Evolutionary conservation across 768 basidiomycete genomes (phyloP).

Genomic region (Filobasidium wieringae): DNA sequence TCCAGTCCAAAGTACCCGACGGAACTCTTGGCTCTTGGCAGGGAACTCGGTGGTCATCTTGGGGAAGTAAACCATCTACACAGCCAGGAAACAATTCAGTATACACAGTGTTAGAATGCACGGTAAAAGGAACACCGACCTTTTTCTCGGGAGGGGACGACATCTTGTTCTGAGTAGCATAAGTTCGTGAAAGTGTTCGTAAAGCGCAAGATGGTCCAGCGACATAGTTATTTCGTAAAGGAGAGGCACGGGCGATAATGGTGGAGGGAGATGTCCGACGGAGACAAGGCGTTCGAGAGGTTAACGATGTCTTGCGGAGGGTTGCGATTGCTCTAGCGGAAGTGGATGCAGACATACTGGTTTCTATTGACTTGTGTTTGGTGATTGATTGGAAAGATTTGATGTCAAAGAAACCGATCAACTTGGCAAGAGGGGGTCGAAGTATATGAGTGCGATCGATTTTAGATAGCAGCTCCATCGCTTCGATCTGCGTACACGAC

Average conservation of each 20-base stretch:
- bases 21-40: constrained; percentile 34
- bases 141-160: constrained; percentile 32
- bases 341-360: constrained; percentile 10
- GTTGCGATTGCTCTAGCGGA: constrained; percentile 1
- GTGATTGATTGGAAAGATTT: too few species aligned
- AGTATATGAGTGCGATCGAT: too few species aligned
- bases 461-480: too few species aligned
- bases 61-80: constrained; percentile 34
- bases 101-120: not conserved
- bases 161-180: constrained; percentile 16
- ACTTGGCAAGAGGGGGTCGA: too few species aligned
- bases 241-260: constrained; percentile 1
- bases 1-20: constrained; percentile 39
- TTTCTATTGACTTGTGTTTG: not conserved
- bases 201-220: not conserved
- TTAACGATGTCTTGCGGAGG: constrained; percentile 2
- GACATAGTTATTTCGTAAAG: not conserved
- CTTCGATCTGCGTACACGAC: too few species aligned
- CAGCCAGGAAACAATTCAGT: not conserved
- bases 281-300: constrained; percentile 7
- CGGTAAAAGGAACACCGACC: not conserved
- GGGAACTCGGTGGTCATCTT: constrained; percentile 34
- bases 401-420: too few species aligned
- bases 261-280: not conserved
- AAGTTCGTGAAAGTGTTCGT: not conserved